phyloP scores from a whole-genome alignment of 1,284 basidiomycete species.

The Rhodofomes roseus region DNA sequence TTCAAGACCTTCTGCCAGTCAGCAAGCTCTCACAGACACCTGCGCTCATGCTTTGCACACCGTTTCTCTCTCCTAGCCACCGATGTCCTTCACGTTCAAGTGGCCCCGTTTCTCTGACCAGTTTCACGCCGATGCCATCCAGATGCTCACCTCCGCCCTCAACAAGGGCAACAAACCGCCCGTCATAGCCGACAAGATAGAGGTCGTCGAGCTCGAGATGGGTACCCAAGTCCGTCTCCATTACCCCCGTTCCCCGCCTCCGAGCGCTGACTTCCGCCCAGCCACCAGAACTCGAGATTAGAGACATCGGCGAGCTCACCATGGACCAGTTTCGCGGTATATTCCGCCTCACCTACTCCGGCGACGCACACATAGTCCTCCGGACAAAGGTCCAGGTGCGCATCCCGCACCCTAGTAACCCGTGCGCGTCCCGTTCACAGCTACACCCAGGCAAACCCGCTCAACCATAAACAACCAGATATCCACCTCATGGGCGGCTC shows the following conservation, averaged over 20 bases:
- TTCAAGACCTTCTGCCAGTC: not conserved
- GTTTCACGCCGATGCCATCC: slow-evolving; percentile 91
- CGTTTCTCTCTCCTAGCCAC: not conserved
- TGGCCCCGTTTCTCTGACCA: slow-evolving; percentile 97
- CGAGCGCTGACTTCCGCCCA: slow-evolving; percentile 26
- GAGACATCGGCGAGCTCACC: slow-evolving; percentile 97
- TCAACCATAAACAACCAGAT: slow-evolving; percentile 86
- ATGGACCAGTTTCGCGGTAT: slow-evolving; percentile 97
- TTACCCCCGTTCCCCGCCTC: not conserved
- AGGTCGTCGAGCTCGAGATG: slow-evolving; percentile 98
- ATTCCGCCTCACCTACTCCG: slow-evolving; percentile 92
- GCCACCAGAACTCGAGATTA: slow-evolving; percentile 96
- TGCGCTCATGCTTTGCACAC: slow-evolving; percentile 3
- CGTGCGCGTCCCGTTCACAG: not conserved
- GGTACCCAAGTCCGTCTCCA: slow-evolving; percentile 78
- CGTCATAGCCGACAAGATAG: slow-evolving; percentile 95
- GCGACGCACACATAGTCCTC: slow-evolving; percentile 94
- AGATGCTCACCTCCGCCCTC: slow-evolving; percentile 91
- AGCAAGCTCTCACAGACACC: not conserved
- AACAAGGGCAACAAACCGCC: slow-evolving; percentile 98
- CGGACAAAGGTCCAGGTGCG: slow-evolving; percentile 93
- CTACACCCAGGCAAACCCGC: slow-evolving; percentile 82
- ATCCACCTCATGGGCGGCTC: slow-evolving; percentile 75
- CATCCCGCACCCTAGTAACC: not conserved
- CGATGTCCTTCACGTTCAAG: slow-evolving; percentile 96